Evolutionary conservation across 176 grass and related monocot species (phyloP), one percentile per base, ranked within the genome.

Genomic region (Oryza rufipogon): DNA sequence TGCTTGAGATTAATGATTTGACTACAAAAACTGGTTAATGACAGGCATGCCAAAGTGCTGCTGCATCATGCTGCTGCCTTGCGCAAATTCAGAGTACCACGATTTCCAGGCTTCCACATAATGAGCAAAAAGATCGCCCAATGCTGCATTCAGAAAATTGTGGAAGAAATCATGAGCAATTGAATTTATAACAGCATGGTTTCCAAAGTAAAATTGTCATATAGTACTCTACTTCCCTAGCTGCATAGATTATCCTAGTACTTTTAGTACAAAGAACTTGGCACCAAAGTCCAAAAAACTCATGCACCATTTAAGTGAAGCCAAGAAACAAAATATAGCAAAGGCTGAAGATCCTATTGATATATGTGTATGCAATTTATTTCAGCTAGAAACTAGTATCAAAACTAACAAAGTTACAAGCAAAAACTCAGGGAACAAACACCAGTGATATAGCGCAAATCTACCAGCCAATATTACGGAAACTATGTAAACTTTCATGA

Each of bases 61-160:
- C 67, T 77, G 83, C 19, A 88, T 49, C 69, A 73, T 74, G 68
- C 74, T 81, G 68, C 86, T 90, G 49, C 89, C 91, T 80, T 94
- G 79, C 11, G 82, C 79, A 75, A 93, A 77, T 86, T 90, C 85
- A 23, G 80, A 82, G 68, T 94, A 92, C 96, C 96, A 99, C 0
- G 93, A 94, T 71, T 90, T 96, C 96, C 93, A 94, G 14, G 96
- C 93, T 64, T 99, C 93, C 23, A 89, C 51, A 39, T 95, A 96
- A 67, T 99, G 96, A 58, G 86, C 45, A 86, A 99, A 99, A 71
- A 99, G 89, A 52, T 89, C 90, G 73, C 86, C 77, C 13, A 99
- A 85, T 64, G 81, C 96, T 99, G 82, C 70, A 93, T 83, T 60
- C 14, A 87, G 47, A 83, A 90, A 87, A 73, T 22, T 38, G 4